Evolutionary conservation across 139 green algal genomes (phyloP).

Genomic region (Coccomyxa sp.): DNA sequence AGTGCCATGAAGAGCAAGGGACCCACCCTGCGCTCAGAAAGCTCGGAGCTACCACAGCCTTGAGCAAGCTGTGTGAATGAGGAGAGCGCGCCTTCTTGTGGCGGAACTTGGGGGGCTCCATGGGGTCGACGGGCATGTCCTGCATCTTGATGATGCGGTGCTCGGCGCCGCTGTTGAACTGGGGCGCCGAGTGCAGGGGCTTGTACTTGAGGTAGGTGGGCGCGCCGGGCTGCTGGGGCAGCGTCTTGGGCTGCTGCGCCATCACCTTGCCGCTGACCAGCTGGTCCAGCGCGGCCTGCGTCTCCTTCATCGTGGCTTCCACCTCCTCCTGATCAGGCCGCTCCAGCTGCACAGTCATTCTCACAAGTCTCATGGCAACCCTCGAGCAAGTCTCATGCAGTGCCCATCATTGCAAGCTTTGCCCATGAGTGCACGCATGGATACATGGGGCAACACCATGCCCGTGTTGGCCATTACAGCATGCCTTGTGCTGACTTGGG

Average conservation of each 20-base stretch:
- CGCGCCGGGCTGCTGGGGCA: constrained; percentile 65
- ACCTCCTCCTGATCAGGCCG: constrained; percentile 38
- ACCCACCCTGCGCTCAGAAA: too few species aligned
- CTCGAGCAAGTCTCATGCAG: background rate
- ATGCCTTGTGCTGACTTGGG: background rate
- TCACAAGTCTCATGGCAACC: constrained; percentile 19
- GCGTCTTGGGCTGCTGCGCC: constrained; percentile 70
- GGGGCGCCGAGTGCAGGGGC: constrained; percentile 55
- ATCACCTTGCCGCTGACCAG: constrained; percentile 76
- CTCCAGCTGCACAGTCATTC: background rate
- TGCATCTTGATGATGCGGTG: constrained; percentile 97
- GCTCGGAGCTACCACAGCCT: too few species aligned
- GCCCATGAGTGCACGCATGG: background rate
- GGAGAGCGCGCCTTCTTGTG: constrained; percentile 78
- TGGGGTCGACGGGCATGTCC: constrained; percentile 91
- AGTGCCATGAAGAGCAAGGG: too few species aligned
- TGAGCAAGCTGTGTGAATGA: too few species aligned
- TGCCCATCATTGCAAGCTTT: background rate
- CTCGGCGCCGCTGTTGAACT: constrained; percentile 60
- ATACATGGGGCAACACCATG: background rate
- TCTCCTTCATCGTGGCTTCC: constrained; percentile 61
- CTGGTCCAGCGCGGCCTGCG: constrained; percentile 57
- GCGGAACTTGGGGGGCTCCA: constrained; percentile 97
- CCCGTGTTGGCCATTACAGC: background rate
- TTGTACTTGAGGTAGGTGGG: constrained; percentile 97